Evolutionary conservation across 148 eudicot genomes (phyloP).

Genomic region (Polygonum aviculare): DNA sequence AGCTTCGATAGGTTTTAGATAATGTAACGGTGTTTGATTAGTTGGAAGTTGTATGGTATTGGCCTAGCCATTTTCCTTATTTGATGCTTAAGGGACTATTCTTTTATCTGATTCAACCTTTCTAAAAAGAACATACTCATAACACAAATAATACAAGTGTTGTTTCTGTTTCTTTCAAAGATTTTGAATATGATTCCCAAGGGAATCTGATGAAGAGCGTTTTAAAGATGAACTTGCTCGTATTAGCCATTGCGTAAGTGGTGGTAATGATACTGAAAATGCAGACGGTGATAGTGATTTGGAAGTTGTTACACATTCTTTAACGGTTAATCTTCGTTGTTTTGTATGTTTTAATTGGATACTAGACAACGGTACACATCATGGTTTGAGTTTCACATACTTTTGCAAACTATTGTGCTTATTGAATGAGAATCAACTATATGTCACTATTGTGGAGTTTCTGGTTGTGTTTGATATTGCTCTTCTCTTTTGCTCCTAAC

Average conservation of each 20-base stretch:
- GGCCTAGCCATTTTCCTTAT: too few species aligned
- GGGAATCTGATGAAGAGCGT: conserved; percentile 51
- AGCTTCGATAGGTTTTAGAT: background rate
- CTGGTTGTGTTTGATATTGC: background rate
- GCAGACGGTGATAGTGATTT: conserved; percentile 75
- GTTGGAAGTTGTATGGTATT: background rate
- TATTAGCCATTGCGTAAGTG: conserved; percentile 61
- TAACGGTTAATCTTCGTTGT: conserved; percentile 60
- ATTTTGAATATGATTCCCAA: conserved; percentile 49
- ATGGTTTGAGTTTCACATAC: background rate
- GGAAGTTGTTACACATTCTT: conserved; percentile 66
- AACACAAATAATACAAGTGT: background rate
- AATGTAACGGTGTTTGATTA: background rate
- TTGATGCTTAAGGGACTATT: too few species aligned
- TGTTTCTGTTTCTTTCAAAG: conserved; percentile 17
- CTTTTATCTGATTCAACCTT: background rate
- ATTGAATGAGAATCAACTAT: background rate
- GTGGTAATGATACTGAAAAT: conserved; percentile 48
- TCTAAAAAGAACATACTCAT: too few species aligned
- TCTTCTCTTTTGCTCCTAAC: background rate
- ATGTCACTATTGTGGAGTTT: background rate
- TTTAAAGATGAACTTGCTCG: conserved; percentile 64
- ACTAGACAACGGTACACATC: background rate
- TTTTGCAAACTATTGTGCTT: background rate
- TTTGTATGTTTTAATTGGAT: conserved; percentile 40